Conservation (phyloP, 108 stramenopile genomes). For the Mayamaea pseudoterrestris region DNA sequence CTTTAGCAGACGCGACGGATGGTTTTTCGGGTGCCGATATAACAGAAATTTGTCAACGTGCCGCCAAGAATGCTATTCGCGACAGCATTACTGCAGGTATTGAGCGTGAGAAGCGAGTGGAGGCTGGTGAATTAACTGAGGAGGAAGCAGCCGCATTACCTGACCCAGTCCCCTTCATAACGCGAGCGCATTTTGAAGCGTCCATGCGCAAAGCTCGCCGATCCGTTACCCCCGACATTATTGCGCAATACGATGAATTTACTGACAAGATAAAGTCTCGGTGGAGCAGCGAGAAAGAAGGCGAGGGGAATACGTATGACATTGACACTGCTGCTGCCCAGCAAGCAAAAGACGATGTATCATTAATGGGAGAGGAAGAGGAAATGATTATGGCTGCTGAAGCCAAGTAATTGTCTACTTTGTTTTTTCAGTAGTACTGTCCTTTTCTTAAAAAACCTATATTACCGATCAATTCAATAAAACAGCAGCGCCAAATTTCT, state of each 20-base stretch:
- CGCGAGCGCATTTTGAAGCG: slow-evolving; percentile 84
- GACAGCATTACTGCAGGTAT: slow-evolving; percentile 80
- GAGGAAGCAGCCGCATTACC: slow-evolving; percentile 73
- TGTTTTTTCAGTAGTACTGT: too few relatives aligned
- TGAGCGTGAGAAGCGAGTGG: slow-evolving; percentile 70
- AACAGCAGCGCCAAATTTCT: too few relatives aligned
- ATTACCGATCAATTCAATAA: too few relatives aligned
- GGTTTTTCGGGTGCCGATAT: slow-evolving; percentile 96
- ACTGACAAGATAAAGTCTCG: slow-evolving; percentile 77
- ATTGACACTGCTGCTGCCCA: slow-evolving; percentile 70
- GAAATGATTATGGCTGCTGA: too few relatives aligned
- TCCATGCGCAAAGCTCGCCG: slow-evolving; percentile 84
- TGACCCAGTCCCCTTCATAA: slow-evolving; percentile 66
- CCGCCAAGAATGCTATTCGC: slow-evolving; percentile 91
- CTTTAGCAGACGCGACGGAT: slow-evolving; percentile 78
- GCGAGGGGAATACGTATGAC: slow-evolving; percentile 38
- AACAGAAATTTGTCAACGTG: slow-evolving; percentile 92
- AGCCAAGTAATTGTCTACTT: too few relatives aligned
- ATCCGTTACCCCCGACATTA: slow-evolving; percentile 78
- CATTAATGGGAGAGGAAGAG: background rate
- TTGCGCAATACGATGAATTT: slow-evolving; percentile 83
- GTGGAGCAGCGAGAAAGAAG: slow-evolving; percentile 51
- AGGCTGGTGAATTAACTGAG: slow-evolving; percentile 75
- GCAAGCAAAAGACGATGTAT: slow-evolving; percentile 68
- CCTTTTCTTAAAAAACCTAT: too few relatives aligned